Percentiles rank a stretch among this genome's conserved stretches.
Evolutionary conservation across 257 asterid genomes (phyloP).

Genomic region (Pogostemon cablin): DNA sequence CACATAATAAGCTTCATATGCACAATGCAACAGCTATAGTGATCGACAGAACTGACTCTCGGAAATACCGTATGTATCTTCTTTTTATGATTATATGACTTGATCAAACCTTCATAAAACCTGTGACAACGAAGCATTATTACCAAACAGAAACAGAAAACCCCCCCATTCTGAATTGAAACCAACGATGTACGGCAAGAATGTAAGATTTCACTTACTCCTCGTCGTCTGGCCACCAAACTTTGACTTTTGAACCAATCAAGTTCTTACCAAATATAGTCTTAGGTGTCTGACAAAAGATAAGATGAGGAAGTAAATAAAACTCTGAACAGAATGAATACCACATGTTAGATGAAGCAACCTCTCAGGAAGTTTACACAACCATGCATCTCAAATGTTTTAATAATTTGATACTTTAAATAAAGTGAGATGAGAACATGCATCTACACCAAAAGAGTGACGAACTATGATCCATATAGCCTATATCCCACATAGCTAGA

Average conservation of each 20-base stretch:
- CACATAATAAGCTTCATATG: slow-evolving; percentile 11
- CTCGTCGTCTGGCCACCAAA: slow-evolving; percentile 21
- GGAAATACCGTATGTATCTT: slow-evolving; percentile 12
- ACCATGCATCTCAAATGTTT: not conserved
- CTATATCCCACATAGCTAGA: not conserved
- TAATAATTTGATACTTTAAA: not conserved
- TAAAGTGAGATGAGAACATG: not conserved
- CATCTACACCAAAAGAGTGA: not conserved
- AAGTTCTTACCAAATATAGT: slow-evolving; percentile 18
- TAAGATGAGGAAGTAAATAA: not conserved
- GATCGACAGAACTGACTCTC: not conserved
- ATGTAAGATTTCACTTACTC: not conserved
- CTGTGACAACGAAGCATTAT: slow-evolving; percentile 15
- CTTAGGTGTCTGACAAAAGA: slow-evolving; percentile 3
- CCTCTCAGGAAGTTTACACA: not conserved
- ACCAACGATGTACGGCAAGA: slow-evolving; percentile 8
- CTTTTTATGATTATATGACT: not conserved
- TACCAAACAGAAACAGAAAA: slow-evolving; percentile 5
- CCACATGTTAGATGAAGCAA: slow-evolving; percentile 6
- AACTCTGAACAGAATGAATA: not conserved
- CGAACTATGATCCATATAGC: not conserved
- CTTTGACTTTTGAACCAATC: slow-evolving; percentile 19
- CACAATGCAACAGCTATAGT: not conserved
- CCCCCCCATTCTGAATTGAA: not conserved
- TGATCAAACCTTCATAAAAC: slow-evolving; percentile 15